phyloP scores from a whole-genome alignment of 2,329 filamentous ascomycete genomes.

The Calonectria pteridis region DNA sequence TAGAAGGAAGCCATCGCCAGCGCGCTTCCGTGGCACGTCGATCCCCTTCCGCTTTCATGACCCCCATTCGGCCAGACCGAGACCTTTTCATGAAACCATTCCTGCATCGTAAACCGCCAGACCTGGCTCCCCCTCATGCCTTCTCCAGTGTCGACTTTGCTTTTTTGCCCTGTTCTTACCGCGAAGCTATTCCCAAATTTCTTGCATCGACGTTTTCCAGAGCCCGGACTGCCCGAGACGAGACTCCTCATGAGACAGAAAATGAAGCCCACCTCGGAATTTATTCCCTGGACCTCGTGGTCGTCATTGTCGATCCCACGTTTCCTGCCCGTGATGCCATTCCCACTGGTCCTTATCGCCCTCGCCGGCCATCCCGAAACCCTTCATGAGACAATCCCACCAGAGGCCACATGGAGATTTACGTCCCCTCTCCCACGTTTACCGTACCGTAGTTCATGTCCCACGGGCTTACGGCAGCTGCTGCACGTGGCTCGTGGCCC shows the following conservation, averaged over 20 bases:
- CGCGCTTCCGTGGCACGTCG: neutral
- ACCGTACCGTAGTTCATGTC: neutral
- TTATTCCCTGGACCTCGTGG: neutral
- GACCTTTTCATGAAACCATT: constrained; percentile 8
- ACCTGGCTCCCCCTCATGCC: neutral
- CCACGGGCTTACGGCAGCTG: neutral
- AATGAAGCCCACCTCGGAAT: neutral
- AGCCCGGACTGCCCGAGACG: constrained; percentile 3
- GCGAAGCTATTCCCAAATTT: neutral
- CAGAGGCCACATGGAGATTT: constrained; percentile 1
- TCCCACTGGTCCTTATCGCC: constrained; percentile 4
- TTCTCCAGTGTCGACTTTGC: neutral
- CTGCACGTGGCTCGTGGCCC: neutral
- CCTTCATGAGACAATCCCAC: constrained; percentile 5
- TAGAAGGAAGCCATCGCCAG: neutral
- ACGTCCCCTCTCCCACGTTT: neutral
- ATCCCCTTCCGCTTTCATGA: neutral
- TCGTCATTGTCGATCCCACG: neutral
- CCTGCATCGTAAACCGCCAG: neutral
- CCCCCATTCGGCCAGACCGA: neutral
- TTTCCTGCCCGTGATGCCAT: constrained; percentile 4
- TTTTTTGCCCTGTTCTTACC: neutral
- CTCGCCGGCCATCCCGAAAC: constrained; percentile 14
- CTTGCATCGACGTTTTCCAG: neutral
- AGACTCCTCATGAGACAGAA: constrained; percentile 1